Evolutionary conservation across 371 early-diverging fungal species (phyloP), one percentile per base, ranked within the genome.

Genomic region (Apophysomyces sp.): DNA sequence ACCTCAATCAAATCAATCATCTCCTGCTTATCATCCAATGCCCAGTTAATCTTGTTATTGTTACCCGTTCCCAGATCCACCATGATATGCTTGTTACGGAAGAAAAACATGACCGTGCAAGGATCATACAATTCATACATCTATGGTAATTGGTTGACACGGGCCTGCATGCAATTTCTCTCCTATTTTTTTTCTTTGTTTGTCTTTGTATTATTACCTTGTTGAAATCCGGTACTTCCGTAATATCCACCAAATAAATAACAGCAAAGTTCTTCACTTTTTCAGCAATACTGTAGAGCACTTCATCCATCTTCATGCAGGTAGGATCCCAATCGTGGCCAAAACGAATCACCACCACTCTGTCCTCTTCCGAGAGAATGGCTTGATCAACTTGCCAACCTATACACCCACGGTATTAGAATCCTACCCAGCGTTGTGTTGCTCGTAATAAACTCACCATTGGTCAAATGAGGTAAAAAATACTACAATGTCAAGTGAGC

Each of bases 351-450:
- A 98, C 82, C 18, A 98, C 98, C 2, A 98, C 96, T 21, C 98
- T 87, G 53, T 97, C 96, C 67, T 98, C 98, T 72, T 98, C 99
- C 15, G 92, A 91, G 31, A 98, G 80, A 57, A 98, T 98, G n/a
- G 98, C 97, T 78, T 97, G 97, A 78, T 98, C 99, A 21, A 97
- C 98, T 76, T 98, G 98, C 98, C 98, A 98, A 52, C 96, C 97
- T 82, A 72, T 32, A 55, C 18, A 37, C 24, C 21, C 12, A 34
- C 36, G 18, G 16, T 12, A 34, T 32, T 32, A 16, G 21, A 7
- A 12, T 53, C 7, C 29, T 37, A 58, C 24, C 6, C 16, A 51
- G 4, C 9, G 26, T n/a, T 9, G 12, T 8, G 40, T 44, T 21
- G 6, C 3, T 44, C n/a, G 11, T n/a, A 31, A 7, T 11, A 39